Conservation (phyloP, 257 asterid species). For the Przewalskia tangutica region DNA sequence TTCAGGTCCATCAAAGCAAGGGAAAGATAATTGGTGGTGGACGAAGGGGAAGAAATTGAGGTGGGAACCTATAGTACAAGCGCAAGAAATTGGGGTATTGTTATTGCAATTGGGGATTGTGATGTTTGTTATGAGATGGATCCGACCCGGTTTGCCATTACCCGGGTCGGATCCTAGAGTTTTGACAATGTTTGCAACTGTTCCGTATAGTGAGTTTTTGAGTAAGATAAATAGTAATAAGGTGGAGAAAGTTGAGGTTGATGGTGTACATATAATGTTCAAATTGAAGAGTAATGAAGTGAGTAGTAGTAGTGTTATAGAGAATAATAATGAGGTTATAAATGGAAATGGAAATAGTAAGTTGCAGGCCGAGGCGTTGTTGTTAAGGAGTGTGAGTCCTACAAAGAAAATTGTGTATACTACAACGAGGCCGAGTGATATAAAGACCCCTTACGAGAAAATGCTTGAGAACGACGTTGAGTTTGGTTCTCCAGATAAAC, state of each 20-base stretch:
- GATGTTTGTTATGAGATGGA: conserved; percentile 84
- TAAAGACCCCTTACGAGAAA: conserved; percentile 88
- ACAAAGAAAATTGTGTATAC: conserved; percentile 72
- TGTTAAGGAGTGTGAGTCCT: conserved; percentile 46
- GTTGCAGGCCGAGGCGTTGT: conserved; percentile 67
- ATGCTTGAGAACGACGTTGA: conserved; percentile 92
- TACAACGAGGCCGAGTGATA: conserved; percentile 81
- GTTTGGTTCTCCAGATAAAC: conserved; percentile 96
- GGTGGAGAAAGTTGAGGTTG: conserved; percentile 95
- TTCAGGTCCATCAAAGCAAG: conserved; percentile 49
- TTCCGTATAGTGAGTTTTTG: conserved; percentile 86
- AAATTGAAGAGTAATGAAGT: conserved; percentile 57
- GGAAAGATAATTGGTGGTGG: conserved; percentile 63
- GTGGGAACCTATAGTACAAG: conserved; percentile 87
- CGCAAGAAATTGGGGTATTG: conserved; percentile 81
- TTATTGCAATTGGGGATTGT: conserved; percentile 79
- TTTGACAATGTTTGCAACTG: conserved; percentile 55
- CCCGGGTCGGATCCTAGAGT: conserved; percentile 84
- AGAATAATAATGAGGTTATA: conserved; percentile 18
- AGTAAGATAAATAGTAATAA: conserved; percentile 60
- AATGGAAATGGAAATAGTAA: conserved; percentile 35
- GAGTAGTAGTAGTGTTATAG: conserved; percentile 24
- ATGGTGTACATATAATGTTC: conserved; percentile 91
- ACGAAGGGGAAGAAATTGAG: conserved; percentile 46
- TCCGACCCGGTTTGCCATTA: conserved; percentile 79